phyloP scores from a whole-genome alignment of 2,329 filamentous ascomycete genomes.

The Myriosclerotinia curreyana region DNA sequence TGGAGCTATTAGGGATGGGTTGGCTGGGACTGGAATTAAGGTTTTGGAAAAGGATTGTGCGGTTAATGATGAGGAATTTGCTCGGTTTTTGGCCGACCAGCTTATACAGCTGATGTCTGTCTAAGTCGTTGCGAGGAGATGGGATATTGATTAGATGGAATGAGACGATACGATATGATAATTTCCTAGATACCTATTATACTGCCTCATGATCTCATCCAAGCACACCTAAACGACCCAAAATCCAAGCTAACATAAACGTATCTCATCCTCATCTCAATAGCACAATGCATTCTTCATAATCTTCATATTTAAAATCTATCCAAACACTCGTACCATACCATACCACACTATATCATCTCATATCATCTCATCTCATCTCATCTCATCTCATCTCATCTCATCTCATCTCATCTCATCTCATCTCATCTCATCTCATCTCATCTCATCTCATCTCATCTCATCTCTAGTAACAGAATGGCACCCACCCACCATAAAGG shows the following conservation, averaged over 20 bases:
- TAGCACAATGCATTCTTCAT: neutral
- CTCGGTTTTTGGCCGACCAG: conserved; percentile 45
- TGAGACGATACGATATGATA: neutral
- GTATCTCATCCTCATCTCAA: neutral
- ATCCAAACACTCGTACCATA: neutral
- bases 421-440: too few species aligned
- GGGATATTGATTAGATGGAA: neutral
- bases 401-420: too few species aligned
- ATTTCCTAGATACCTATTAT: too few species aligned
- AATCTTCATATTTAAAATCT: too few species aligned
- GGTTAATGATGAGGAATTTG: conserved; percentile 55
- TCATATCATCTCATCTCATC: too few species aligned
- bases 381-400: too few species aligned
- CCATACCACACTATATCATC: too few species aligned
- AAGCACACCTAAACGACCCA: neutral
- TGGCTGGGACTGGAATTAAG: conserved; percentile 49
- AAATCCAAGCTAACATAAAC: neutral
- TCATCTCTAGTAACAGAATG: too few species aligned
- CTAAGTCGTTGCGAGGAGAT: neutral
- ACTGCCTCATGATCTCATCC: too few species aligned
- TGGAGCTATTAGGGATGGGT: conserved; percentile 47
- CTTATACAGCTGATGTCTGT: conserved; percentile 6
- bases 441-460: too few species aligned
- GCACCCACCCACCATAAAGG: too few species aligned
- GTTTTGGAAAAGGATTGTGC: conserved; percentile 49